A percentile compares a stretch with the other conserved stretches of the same genome.
Evolutionary conservation across 1,284 basidiomycete species (phyloP).

Genomic region (Trichosporon faecale): DNA sequence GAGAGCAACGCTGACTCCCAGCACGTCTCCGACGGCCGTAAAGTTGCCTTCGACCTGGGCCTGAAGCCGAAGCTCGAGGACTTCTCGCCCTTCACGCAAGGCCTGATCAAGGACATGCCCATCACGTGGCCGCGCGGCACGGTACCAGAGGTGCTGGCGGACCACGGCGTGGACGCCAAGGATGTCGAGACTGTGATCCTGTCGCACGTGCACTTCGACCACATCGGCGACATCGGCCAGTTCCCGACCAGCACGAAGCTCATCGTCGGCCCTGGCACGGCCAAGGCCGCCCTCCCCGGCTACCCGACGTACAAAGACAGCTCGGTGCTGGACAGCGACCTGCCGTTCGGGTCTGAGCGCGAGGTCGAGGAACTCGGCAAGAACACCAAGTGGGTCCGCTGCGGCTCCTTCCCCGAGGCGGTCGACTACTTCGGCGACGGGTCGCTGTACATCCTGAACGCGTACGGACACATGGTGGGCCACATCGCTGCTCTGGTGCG

Average conservation of each 20-base stretch:
- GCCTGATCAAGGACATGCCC: slow-evolving; percentile 18
- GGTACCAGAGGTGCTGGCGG: slow-evolving; percentile 11
- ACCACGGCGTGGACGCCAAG: slow-evolving; percentile 13
- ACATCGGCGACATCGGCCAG: slow-evolving; percentile 25
- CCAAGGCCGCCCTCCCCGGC: slow-evolving; percentile 19
- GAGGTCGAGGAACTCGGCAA: slow-evolving; percentile 19
- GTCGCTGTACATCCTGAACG: slow-evolving; percentile 24
- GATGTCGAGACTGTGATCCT: slow-evolving; percentile 19
- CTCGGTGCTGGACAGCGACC: slow-evolving; percentile 18
- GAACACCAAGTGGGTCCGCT: slow-evolving; percentile 15
- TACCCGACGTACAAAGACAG: slow-evolving; percentile 21
- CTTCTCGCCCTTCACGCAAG: slow-evolving; percentile 23
- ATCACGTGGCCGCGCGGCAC: slow-evolving; percentile 18
- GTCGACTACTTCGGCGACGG: slow-evolving; percentile 29
- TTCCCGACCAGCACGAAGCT: slow-evolving; percentile 23
- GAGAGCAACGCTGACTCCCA: not conserved
- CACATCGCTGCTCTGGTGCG: slow-evolving; percentile 27
- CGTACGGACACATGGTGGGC: slow-evolving; percentile 25
- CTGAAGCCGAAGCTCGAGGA: slow-evolving; percentile 21
- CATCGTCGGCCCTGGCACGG: slow-evolving; percentile 18
- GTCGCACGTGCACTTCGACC: slow-evolving; percentile 24
- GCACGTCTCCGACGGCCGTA: slow-evolving; percentile 13
- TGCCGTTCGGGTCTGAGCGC: slow-evolving; percentile 19
- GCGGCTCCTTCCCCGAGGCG: slow-evolving; percentile 16
- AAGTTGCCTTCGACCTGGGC: slow-evolving; percentile 21